Evolutionary conservation across 768 basidiomycete species (phyloP).

Genomic region (Suillus clintonianus): DNA sequence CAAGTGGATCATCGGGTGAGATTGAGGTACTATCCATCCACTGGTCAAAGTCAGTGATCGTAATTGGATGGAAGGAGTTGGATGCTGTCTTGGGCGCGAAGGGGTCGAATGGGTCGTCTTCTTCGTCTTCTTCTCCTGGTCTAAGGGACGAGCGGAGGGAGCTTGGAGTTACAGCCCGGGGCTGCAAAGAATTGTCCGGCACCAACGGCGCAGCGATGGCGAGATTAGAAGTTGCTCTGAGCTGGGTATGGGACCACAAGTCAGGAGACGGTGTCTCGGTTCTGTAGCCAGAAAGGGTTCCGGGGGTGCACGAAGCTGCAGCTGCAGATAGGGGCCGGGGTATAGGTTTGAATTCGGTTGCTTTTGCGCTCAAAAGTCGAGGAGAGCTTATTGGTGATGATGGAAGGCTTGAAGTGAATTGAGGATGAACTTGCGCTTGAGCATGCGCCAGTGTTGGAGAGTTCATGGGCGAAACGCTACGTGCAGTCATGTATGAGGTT

Average conservation of each 20-base stretch:
- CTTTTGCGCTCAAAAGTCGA: conserved; percentile 85
- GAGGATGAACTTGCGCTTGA: conserved; percentile 56
- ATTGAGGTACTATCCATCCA: conserved; percentile 56
- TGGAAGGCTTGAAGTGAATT: conserved; percentile 80
- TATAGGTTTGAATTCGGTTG: conserved; percentile 85
- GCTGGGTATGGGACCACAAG: conserved; percentile 77
- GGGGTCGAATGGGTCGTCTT: conserved; percentile 87
- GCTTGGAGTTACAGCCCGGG: conserved; percentile 67
- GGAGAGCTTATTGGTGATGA: conserved; percentile 86
- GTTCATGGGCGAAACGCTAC: conserved; percentile 57
- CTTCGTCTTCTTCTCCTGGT: conserved; percentile 63
- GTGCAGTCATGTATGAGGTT: conserved; percentile 57
- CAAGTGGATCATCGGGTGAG: conserved; percentile 52
- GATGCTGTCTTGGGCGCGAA: conserved; percentile 50
- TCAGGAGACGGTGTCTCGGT: conserved; percentile 88
- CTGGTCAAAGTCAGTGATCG: conserved; percentile 64
- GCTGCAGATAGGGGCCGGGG: conserved; percentile 73
- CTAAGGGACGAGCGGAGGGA: conserved; percentile 68
- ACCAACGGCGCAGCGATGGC: conserved; percentile 91
- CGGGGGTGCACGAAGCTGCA: conserved; percentile 61
- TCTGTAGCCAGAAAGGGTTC: conserved; percentile 51
- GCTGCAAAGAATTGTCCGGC: conserved; percentile 57
- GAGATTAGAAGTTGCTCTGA: conserved; percentile 76
- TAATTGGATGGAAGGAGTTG: conserved; percentile 63
- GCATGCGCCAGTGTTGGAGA: conserved; percentile 67